These are phyloP conservation scores for Diplodia seriata DNA, from an alignment of 2,329 filamentous ascomycete species.

Conservation along the genomic window DNA sequence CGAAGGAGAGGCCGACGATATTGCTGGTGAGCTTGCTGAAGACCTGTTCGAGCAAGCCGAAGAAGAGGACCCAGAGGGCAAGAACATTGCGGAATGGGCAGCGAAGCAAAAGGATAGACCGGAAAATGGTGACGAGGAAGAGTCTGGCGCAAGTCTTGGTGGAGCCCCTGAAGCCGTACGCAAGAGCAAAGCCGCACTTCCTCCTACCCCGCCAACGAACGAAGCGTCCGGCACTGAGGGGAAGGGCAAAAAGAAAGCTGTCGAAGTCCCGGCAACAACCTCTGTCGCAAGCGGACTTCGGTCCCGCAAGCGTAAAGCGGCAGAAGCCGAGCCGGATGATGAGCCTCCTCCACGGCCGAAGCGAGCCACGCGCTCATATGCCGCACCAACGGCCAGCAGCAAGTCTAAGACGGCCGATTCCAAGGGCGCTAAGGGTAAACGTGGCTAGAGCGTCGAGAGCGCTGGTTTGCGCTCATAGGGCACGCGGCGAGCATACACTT, in stretches of 20 bases:
- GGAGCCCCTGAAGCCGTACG: background rate
- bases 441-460: background rate
- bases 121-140: slow-evolving; percentile 20
- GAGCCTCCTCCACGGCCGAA: slow-evolving; percentile 41
- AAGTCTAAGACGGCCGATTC: slow-evolving; percentile 37
- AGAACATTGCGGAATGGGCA: slow-evolving; percentile 21
- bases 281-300: slow-evolving; percentile 1
- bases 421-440: slow-evolving; percentile 16
- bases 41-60: slow-evolving; percentile 48
- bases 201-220: slow-evolving; percentile 23
- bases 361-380: slow-evolving; percentile 42
- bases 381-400: slow-evolving; percentile 48
- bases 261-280: slow-evolving; percentile 13
- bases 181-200: slow-evolving; percentile 26
- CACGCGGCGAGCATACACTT: background rate
- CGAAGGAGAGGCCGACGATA: slow-evolving; percentile 41
- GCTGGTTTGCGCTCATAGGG: background rate
- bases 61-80: slow-evolving; percentile 34
- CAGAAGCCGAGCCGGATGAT: slow-evolving; percentile 37
- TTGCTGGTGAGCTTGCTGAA: slow-evolving; percentile 52
- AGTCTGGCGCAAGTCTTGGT: background rate
- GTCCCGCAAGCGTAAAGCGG: slow-evolving; percentile 46
- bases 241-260: slow-evolving; percentile 26
- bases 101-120: slow-evolving; percentile 35
- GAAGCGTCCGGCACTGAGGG: slow-evolving; percentile 21